These are phyloP conservation scores for Geotrichum phurueaensis DNA, from an alignment of 1,139 yeast species.

Conservation along the genomic window DNA sequence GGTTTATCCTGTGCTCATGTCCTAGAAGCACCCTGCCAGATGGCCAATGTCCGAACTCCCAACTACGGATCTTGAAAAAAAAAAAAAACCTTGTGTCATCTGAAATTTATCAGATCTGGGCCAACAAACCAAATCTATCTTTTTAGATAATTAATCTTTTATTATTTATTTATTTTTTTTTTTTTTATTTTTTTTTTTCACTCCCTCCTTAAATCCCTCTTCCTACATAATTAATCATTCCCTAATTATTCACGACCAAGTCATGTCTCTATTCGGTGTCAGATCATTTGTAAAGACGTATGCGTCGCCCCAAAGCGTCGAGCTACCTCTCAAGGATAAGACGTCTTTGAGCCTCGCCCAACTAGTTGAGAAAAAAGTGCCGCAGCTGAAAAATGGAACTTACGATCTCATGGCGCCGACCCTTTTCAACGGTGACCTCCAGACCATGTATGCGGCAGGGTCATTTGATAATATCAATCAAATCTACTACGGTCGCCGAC, in stretches of 20 bases:
- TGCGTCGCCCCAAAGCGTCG: slow-evolving; percentile 28
- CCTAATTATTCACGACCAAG: not conserved
- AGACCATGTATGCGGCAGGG: slow-evolving; percentile 60
- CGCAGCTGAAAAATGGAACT: slow-evolving; percentile 41
- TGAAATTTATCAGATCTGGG: not conserved
- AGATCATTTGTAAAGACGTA: slow-evolving; percentile 15
- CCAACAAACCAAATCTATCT: not conserved
- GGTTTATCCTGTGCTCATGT: no score
- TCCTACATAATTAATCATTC: no score
- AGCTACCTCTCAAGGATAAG: slow-evolving; percentile 33
- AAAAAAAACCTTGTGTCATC: not conserved
- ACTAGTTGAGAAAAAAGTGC: slow-evolving; percentile 41
- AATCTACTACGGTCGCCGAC: slow-evolving; percentile 72
- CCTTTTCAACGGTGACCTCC: slow-evolving; percentile 67
- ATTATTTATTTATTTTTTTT: not conserved
- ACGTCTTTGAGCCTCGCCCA: slow-evolving; percentile 35
- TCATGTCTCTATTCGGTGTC: slow-evolving; percentile 13
- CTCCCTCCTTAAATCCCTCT: no score
- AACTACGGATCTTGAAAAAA: no score
- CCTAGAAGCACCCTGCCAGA: no score
- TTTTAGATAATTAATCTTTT: not conserved
- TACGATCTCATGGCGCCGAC: slow-evolving; percentile 42
- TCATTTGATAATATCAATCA: slow-evolving; percentile 48
- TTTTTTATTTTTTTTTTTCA: not conserved
- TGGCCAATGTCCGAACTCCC: no score